phyloP scores from a whole-genome alignment of 2,329 filamentous ascomycete genomes.

The Cytospora mali region DNA sequence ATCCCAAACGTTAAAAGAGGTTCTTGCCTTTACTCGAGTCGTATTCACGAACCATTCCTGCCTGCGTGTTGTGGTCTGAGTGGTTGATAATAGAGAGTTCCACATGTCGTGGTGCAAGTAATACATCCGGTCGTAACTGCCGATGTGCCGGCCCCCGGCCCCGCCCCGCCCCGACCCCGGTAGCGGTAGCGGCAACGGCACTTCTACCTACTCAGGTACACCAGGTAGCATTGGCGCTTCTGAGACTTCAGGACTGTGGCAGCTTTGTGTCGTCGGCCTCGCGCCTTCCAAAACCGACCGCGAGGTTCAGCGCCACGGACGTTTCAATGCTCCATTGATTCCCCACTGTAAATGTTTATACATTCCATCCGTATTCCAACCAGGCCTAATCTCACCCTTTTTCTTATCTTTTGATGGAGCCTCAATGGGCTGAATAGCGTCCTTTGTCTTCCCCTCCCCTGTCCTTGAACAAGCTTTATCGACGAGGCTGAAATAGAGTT shows the following conservation, averaged over 20 bases:
- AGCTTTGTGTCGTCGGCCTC: slow-evolving; percentile 1
- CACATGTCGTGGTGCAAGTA: neutral
- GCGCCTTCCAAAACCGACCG: slow-evolving; percentile 1
- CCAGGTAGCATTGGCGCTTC: no score
- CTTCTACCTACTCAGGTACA: neutral
- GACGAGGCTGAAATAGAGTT: slow-evolving; percentile 21
- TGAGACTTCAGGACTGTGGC: no score
- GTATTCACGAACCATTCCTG: no score
- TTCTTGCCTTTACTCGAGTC: neutral
- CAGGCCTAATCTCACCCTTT: neutral
- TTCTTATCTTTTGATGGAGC: neutral
- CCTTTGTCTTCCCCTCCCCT: neutral
- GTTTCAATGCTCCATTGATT: neutral
- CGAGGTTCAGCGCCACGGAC: neutral
- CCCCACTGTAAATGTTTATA: neutral
- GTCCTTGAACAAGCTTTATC: neutral
- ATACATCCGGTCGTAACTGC: neutral
- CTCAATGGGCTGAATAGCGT: neutral
- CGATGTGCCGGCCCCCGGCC: neutral
- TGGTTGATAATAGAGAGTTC: neutral
- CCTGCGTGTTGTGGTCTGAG: neutral
- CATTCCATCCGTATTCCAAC: neutral
- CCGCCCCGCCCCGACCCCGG: neutral
- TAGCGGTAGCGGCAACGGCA: neutral
- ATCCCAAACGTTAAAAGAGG: neutral